Evolutionary conservation across 1,284 basidiomycete genomes (phyloP).

Genomic region (Phenoliferia sp.): DNA sequence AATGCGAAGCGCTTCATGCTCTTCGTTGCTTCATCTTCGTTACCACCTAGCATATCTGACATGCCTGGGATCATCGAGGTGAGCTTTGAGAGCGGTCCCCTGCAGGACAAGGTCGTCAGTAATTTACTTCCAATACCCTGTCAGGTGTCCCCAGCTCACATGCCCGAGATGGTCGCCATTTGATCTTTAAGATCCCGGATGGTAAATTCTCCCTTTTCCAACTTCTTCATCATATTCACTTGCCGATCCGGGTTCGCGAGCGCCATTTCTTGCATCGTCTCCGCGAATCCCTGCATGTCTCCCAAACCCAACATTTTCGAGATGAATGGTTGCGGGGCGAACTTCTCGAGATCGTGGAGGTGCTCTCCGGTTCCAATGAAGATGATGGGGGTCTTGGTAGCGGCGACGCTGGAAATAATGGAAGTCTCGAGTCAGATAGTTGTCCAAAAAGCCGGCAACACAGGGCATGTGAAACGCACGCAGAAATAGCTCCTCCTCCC

Average conservation of each 20-base stretch:
- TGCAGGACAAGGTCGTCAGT: constrained; percentile 40
- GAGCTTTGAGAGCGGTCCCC: constrained; percentile 96
- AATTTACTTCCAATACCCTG: neutral
- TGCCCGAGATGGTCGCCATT: constrained; percentile 94
- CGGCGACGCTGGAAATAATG: neutral
- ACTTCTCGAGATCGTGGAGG: constrained; percentile 53
- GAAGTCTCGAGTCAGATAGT: neutral
- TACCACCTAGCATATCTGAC: constrained; percentile 75
- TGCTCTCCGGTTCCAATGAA: constrained; percentile 55
- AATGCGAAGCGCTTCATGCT: constrained; percentile 98
- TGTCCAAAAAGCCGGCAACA: neutral
- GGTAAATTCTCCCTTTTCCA: constrained; percentile 92
- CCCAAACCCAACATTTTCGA: constrained; percentile 93
- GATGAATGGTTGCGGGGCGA: constrained; percentile 78
- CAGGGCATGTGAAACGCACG: constrained; percentile 56
- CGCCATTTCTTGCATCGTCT: constrained; percentile 94
- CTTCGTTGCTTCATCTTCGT: constrained; percentile 75
- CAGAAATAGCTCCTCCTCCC: constrained; percentile 97
- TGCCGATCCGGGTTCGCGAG: constrained; percentile 91
- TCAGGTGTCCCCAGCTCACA: constrained; percentile 58
- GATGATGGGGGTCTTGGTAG: constrained; percentile 70
- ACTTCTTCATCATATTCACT: constrained; percentile 96
- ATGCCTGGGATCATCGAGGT: constrained; percentile 98
- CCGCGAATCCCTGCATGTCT: constrained; percentile 93
- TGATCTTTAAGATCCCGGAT: constrained; percentile 98